Percentiles rank a stretch among this genome's conserved stretches.
Evolutionary conservation across 2,329 filamentous ascomycete species (phyloP).

Genomic region (Berkeleyomyces rouxiae): DNA sequence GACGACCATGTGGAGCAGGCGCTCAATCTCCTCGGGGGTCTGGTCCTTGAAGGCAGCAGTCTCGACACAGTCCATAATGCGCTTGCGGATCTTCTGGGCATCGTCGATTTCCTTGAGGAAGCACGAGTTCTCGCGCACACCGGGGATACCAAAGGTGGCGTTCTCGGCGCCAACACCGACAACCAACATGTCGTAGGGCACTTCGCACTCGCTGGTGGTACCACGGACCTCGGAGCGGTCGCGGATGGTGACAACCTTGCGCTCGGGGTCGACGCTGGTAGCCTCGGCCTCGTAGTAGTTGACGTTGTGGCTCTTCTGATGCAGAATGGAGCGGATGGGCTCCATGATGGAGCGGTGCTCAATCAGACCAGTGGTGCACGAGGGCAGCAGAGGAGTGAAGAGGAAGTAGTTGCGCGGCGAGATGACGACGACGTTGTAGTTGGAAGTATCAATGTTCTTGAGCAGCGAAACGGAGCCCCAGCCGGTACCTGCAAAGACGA

Average conservation of each 20-base stretch:
- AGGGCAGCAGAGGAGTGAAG: constrained; percentile 92
- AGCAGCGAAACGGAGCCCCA: constrained; percentile 92
- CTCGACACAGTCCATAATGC: constrained; percentile 99
- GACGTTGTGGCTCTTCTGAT: constrained; percentile 82
- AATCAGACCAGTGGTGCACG: constrained; percentile 91
- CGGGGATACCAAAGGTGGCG: constrained; percentile 93
- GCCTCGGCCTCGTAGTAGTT: constrained; percentile 98
- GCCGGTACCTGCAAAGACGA: constrained; percentile 54
- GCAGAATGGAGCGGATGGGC: constrained; percentile 86
- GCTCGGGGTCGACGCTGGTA: constrained; percentile 84
- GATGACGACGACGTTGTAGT: constrained; percentile 97
- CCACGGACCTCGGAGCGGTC: constrained; percentile 92
- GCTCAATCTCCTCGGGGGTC: constrained; percentile 69
- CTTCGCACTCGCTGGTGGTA: constrained; percentile 63
- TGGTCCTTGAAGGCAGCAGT: constrained; percentile 98
- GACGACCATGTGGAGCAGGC: constrained; percentile 94
- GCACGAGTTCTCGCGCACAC: constrained; percentile 86
- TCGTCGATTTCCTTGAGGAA: constrained; percentile 98
- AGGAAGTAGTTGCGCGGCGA: constrained; percentile 99
- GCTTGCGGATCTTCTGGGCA: constrained; percentile 89
- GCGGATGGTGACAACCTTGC: constrained; percentile 73
- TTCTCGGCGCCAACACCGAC: constrained; percentile 96
- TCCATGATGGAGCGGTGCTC: constrained; percentile 99
- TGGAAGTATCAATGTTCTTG: constrained; percentile 96
- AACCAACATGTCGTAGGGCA: constrained; percentile 95